These are phyloP conservation scores for Actinidia arguta DNA, from an alignment of 179 eudicot genomes.

Conservation along the genomic window DNA sequence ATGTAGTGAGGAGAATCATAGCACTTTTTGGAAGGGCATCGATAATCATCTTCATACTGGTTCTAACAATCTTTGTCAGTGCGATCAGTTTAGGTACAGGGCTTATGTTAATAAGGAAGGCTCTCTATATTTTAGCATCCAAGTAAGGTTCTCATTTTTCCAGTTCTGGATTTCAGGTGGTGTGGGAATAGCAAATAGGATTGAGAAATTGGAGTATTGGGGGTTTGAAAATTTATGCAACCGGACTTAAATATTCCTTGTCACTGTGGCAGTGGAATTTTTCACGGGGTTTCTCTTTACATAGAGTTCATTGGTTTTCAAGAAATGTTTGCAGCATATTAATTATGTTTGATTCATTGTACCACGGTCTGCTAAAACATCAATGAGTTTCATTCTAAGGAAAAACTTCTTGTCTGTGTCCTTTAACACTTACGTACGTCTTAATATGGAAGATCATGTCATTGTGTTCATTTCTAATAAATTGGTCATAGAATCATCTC, in stretches of 20 bases:
- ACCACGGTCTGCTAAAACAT: neutral
- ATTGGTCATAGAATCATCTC: too few relatives aligned
- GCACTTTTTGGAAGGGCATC: slow-evolving; percentile 66
- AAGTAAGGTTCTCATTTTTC: neutral
- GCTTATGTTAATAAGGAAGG: neutral
- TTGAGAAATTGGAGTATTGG: slow-evolving; percentile 65
- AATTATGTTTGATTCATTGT: slow-evolving; percentile 1
- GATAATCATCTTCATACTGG: slow-evolving; percentile 67
- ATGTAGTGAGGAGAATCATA: slow-evolving; percentile 58
- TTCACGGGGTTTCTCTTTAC: neutral
- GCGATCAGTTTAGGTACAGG: slow-evolving; percentile 52
- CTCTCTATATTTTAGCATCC: neutral
- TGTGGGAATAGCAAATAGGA: slow-evolving; percentile 57
- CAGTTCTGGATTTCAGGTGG: slow-evolving; percentile 44
- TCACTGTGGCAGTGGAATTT: neutral
- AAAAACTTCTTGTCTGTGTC: too few relatives aligned
- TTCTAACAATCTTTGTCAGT: slow-evolving; percentile 63
- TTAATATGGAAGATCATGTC: too few relatives aligned
- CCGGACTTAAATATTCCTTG: slow-evolving; percentile 14
- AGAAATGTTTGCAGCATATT: neutral
- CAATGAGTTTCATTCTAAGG: too few relatives aligned
- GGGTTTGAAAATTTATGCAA: slow-evolving; percentile 60
- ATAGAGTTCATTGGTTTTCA: neutral
- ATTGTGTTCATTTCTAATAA: too few relatives aligned
- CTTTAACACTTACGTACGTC: too few relatives aligned